Conservation (phyloP, 2,329 filamentous ascomycete species). For the Alternaria incomplexa region DNA sequence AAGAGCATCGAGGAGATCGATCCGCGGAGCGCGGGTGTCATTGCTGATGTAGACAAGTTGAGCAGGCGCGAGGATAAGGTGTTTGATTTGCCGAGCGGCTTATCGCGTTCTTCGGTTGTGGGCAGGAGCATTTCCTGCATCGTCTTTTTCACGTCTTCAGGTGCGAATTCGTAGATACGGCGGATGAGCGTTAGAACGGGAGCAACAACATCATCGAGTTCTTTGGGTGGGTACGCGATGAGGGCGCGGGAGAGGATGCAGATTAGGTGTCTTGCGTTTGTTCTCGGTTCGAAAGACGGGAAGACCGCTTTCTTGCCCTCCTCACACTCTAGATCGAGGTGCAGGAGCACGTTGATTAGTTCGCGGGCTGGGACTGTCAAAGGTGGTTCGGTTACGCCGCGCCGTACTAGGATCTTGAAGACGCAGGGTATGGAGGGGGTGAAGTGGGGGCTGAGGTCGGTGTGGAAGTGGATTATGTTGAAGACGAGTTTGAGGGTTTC, state of each 20-base stretch:
- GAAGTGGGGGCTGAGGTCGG: conserved; percentile 67
- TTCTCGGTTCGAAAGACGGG: conserved; percentile 65
- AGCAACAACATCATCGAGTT: conserved; percentile 74
- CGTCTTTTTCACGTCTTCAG: conserved; percentile 64
- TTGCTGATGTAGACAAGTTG: conserved; percentile 75
- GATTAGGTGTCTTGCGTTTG: conserved; percentile 69
- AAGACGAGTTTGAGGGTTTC: conserved; percentile 90
- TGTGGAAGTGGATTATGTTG: conserved; percentile 80
- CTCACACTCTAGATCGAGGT: conserved; percentile 69
- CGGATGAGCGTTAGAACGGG: conserved; percentile 78
- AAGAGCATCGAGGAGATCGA: conserved; percentile 82
- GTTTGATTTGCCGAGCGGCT: conserved; percentile 76
- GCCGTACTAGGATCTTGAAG: conserved; percentile 69
- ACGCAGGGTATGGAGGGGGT: conserved; percentile 72
- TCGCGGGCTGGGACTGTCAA: conserved; percentile 74
- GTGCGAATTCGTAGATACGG: conserved; percentile 72
- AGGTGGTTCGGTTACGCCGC: conserved; percentile 67
- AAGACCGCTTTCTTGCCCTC: conserved; percentile 64
- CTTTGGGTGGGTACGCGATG: conserved; percentile 65
- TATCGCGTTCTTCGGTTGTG: conserved; percentile 73
- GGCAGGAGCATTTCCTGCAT: conserved; percentile 77
- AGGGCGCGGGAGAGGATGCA: conserved; percentile 73
- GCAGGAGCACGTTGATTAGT: conserved; percentile 81
- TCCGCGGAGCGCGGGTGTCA: conserved; percentile 73
- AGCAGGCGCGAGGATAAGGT: conserved; percentile 79